Base-by-base conservation (phyloP, 305 asterid species). In the Vinca major region DNA sequence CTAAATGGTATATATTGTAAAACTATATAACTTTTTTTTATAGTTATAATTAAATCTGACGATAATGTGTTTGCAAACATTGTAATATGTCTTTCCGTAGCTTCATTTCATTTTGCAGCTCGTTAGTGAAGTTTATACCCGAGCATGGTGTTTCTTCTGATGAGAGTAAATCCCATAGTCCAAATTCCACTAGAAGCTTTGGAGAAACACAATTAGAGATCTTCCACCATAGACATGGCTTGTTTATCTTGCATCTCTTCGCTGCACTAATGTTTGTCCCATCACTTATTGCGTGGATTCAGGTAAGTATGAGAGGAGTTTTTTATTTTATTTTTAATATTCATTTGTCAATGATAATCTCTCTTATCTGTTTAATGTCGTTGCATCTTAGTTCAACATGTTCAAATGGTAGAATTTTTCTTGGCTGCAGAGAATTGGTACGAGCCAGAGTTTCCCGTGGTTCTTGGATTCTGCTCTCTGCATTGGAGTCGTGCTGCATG, bases 171-270 rank as follows among this genome's bases (percentile, higher is more conserved):
- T 71, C 80, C 60, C 77, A 69, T 58, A 85, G 88, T 78, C 93
- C 91, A 62, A 80, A 84, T 67, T 87, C 89, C 67, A 79, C 75
- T 52, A 83, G 85, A 82, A 84, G 94, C 86, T 89, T 86, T 58
- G 78, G 78, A 71, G 97, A 91, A 44, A 79, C 92, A 41, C 97
- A 89, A 47, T 75, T 89, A 72, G 99, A 93, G 85, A 84, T 84
- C 80, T 93, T 89, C 86, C 83, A 93, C 77, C 96, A 91, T 80
- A 83, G 80, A 53, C 99, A 91, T 77, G 99, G 97, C 54, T 77
- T 91, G 80, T 90, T 91, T 55, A 71, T 87, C 67, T 78, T 93
- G 62, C 97, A 91, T 83, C 78, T 93, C 74, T 88, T 93, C 49
- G 94, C 96, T 55, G 80, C 87, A 62, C 77, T 83, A 63, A 88